Base-by-base conservation (phyloP, 2,329 filamentous ascomycete species). In the Xylaria arbuscula region DNA sequence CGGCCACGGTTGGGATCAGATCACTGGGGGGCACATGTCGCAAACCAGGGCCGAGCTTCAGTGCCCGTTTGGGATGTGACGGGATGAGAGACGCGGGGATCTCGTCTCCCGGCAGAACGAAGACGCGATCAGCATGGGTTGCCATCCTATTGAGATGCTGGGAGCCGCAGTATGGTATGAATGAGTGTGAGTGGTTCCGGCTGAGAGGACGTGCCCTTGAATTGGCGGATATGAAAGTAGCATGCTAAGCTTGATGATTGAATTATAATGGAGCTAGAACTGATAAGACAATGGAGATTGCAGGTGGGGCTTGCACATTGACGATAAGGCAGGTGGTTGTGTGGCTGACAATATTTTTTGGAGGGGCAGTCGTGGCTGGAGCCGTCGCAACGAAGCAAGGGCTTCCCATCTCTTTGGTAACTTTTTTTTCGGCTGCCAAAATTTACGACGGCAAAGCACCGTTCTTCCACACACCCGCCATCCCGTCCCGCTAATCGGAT, bases 11-110 rank as follows among this genome's bases (percentile, higher is more conserved):
- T 71, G 92, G 85, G 71, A 90, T 85, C 74, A 96, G 89, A 47
- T 89, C 89, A 73, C 87, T 88, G n/a, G 92, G 91, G 51, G 93
- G 92, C 68, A 93, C 89, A 79, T 97, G 90, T 69, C 92, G 91
- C 66, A 98, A 86, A 64, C 94, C 94, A 17, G 93, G 92, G 34
- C 94, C 94, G 32, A 98, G 86, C 64, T 92, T 93, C 71, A 97
- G 84, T 47, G 93, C 88, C 70, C 88, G 84, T 73, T 90, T 93
- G 56, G 86, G 85, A 70, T 91, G 86, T 36, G 87, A 87, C 2
- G 93, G 93, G 45, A 97, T 85, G 42, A 87, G 81, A 32, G 87
- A 84, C 0, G 87, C 79, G 67, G 93, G 88, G 54, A 98, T 86
- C 38, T 83, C 77, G 74, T 98, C 94, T 72, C 96, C 94, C 0